Percentiles rank a stretch among this genome's conserved stretches.
Conservation (phyloP, 208 protist species). For the Angomonas deanei region DNA sequence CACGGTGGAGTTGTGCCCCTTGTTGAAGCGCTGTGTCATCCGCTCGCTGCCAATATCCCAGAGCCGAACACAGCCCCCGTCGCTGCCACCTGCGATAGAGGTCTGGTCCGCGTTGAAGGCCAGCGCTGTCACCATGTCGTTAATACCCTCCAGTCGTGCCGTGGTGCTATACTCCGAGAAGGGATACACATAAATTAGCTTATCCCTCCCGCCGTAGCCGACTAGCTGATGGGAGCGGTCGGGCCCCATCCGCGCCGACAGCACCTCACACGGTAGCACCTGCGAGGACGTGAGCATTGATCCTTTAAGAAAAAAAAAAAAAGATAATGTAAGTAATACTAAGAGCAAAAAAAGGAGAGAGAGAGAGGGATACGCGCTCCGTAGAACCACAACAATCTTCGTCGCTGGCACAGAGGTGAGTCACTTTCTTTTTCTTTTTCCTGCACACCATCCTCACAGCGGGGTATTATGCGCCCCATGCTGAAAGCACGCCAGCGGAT, state of each 20-base stretch:
- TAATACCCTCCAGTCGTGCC: slow-evolving; percentile 47
- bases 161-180: slow-evolving; percentile 45
- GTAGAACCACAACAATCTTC: no score
- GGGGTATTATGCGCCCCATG: neutral
- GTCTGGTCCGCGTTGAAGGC: slow-evolving; percentile 59
- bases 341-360: neutral
- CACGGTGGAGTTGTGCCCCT: slow-evolving; percentile 57
- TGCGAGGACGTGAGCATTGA: slow-evolving; percentile 15
- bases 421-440: neutral
- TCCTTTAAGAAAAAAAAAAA: neutral
- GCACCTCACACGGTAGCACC: slow-evolving; percentile 59
- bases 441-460: neutral
- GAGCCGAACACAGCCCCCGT: slow-evolving; percentile 49
- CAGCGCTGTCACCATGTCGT: slow-evolving; percentile 50
- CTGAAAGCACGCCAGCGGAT: neutral
- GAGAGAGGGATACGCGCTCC: slow-evolving; percentile 6
- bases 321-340: neutral
- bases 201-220: slow-evolving; percentile 59
- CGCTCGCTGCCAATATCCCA: slow-evolving; percentile 67
- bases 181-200: slow-evolving; percentile 51
- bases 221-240: slow-evolving; percentile 54
- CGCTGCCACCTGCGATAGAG: slow-evolving; percentile 48
- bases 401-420: no score
- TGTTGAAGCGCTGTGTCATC: slow-evolving; percentile 45
- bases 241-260: slow-evolving; percentile 49